phyloP scores from a whole-genome alignment of 2,329 filamentous ascomycete genomes.

The Alternaria triticimaculans region DNA sequence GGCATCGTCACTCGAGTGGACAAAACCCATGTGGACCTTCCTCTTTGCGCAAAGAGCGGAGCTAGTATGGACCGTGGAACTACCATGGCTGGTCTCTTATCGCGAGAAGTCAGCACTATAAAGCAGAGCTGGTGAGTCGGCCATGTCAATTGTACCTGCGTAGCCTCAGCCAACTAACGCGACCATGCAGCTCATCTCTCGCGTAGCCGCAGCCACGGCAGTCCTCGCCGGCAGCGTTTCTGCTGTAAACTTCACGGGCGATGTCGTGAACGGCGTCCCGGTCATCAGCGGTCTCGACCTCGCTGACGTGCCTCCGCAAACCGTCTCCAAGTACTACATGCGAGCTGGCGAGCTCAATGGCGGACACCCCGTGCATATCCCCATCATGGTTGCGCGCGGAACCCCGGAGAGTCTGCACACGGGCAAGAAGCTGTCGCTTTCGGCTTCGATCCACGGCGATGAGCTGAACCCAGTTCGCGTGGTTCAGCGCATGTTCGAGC shows the following conservation, averaged over 20 bases:
- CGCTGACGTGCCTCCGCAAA: slow-evolving; percentile 44
- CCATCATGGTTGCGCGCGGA: slow-evolving; percentile 49
- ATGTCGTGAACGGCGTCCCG: slow-evolving; percentile 41
- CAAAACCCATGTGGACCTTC: slow-evolving; percentile 31
- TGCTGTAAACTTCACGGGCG: slow-evolving; percentile 41
- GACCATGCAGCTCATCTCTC: slow-evolving; percentile 36
- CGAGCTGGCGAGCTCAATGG: slow-evolving; percentile 49
- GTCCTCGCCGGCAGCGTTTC: slow-evolving; percentile 22
- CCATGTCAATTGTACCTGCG: not conserved
- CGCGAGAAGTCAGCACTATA: slow-evolving; percentile 18
- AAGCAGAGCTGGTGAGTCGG: not conserved
- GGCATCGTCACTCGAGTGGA: slow-evolving; percentile 36
- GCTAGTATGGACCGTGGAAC: slow-evolving; percentile 1
- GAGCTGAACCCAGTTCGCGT: slow-evolving; percentile 49
- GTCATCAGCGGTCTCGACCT: slow-evolving; percentile 46
- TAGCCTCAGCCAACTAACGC: slow-evolving; percentile 1
- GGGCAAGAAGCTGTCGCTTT: slow-evolving; percentile 48
- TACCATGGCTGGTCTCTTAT: slow-evolving; percentile 20
- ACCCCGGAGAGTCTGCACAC: slow-evolving; percentile 44
- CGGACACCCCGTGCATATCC: slow-evolving; percentile 47
- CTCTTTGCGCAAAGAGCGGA: slow-evolving; percentile 33
- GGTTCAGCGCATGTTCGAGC: slow-evolving; percentile 45
- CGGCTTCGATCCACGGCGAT: slow-evolving; percentile 49
- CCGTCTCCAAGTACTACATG: slow-evolving; percentile 48
- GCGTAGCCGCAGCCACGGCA: slow-evolving; percentile 23